Evolutionary conservation across 2,329 filamentous ascomycete genomes (phyloP).

Genomic region (Penicillium sp.): DNA sequence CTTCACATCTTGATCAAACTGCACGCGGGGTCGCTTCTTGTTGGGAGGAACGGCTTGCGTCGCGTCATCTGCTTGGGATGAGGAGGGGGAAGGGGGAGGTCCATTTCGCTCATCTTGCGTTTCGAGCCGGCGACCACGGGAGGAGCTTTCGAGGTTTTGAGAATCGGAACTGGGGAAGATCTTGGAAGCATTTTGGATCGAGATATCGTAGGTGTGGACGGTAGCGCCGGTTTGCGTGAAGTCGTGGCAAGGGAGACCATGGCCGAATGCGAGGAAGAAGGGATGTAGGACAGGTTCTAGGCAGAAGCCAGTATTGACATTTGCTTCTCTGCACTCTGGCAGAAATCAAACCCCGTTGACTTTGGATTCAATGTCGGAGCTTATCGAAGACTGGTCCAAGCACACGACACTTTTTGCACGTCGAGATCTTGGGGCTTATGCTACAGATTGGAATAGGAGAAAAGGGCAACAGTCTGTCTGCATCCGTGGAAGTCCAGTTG

Average conservation of each 20-base stretch:
- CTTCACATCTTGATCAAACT: constrained; percentile 43
- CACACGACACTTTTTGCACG: constrained; percentile 24
- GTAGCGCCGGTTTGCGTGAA: constrained; percentile 29
- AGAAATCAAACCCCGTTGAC: background rate
- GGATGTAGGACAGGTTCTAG: constrained; percentile 7
- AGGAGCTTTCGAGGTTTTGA: constrained; percentile 37
- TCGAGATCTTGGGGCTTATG: constrained; percentile 7
- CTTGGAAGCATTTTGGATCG: constrained; percentile 34
- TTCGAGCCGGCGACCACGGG: constrained; percentile 32
- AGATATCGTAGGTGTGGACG: constrained; percentile 23
- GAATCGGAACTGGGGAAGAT: constrained; percentile 37
- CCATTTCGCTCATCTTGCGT: constrained; percentile 40
- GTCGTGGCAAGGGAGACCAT: constrained; percentile 39
- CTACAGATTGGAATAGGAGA: constrained; percentile 12
- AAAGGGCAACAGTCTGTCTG: constrained; percentile 20
- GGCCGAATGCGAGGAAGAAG: constrained; percentile 16
- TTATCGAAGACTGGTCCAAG: constrained; percentile 18
- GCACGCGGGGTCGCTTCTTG: constrained; percentile 46
- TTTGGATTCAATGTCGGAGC: constrained; percentile 13
- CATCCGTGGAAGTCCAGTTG: constrained; percentile 18
- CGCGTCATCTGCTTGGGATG: constrained; percentile 31
- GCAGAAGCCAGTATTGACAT: constrained; percentile 22
- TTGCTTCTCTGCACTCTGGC: constrained; percentile 15
- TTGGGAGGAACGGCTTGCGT: constrained; percentile 30
- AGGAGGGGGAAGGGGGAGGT: constrained; percentile 36